Conservation (phyloP, 2,329 filamentous ascomycete species). For the Bipolaris victoriae region DNA sequence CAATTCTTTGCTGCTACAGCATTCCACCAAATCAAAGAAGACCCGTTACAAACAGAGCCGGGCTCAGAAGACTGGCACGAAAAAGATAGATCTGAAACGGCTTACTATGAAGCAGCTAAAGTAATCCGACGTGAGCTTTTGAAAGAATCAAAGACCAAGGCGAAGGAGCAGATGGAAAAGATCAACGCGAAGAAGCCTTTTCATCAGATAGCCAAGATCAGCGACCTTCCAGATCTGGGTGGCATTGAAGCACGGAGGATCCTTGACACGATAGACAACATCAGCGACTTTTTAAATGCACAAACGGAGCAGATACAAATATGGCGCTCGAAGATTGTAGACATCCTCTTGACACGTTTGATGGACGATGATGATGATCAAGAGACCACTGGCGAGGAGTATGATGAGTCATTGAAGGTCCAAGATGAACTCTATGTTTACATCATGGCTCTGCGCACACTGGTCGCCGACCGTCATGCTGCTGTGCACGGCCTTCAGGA, state of each 20-base stretch:
- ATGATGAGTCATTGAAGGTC: slow-evolving; percentile 81
- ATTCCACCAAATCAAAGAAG: slow-evolving; percentile 80
- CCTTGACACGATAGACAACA: slow-evolving; percentile 68
- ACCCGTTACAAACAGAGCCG: slow-evolving; percentile 66
- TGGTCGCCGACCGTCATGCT: slow-evolving; percentile 78
- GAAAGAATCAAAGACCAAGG: slow-evolving; percentile 62
- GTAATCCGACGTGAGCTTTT: slow-evolving; percentile 78
- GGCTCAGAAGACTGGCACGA: slow-evolving; percentile 70
- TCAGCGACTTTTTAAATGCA: slow-evolving; percentile 71
- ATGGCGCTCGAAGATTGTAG: slow-evolving; percentile 76
- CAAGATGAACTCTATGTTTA: slow-evolving; percentile 92
- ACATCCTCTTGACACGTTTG: slow-evolving; percentile 74
- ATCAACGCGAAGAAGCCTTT: slow-evolving; percentile 37
- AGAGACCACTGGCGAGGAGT: slow-evolving; percentile 87
- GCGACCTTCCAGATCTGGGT: slow-evolving; percentile 63
- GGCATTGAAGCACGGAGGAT: slow-evolving; percentile 77
- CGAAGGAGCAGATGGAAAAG: slow-evolving; percentile 68
- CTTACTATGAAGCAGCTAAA: slow-evolving; percentile 80
- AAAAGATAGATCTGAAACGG: slow-evolving; percentile 73
- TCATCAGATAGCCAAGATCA: slow-evolving; percentile 43
- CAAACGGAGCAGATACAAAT: slow-evolving; percentile 74
- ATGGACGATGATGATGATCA: slow-evolving; percentile 78
- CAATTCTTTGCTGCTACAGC: slow-evolving; percentile 85
- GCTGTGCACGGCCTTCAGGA: slow-evolving; percentile 80
- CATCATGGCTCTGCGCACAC: slow-evolving; percentile 75